Evolutionary conservation across 1,284 basidiomycete genomes (phyloP).

Genomic region (Malassezia japonica): DNA sequence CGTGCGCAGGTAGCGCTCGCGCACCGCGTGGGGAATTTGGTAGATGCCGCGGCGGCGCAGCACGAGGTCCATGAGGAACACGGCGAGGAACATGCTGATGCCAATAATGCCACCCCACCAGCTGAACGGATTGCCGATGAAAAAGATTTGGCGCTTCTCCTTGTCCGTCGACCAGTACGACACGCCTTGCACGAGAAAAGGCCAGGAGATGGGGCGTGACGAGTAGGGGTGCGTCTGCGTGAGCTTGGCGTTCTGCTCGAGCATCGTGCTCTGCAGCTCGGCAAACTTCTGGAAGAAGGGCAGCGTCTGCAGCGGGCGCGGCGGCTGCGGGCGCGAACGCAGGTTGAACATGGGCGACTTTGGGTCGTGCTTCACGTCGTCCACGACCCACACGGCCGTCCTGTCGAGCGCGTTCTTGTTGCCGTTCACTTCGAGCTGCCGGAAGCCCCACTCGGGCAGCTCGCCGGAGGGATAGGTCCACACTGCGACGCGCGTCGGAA

Average conservation of each 20-base stretch:
- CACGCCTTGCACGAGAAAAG: slow-evolving; percentile 86
- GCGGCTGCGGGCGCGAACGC: slow-evolving; percentile 37
- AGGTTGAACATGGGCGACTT: slow-evolving; percentile 30
- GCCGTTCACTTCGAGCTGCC: slow-evolving; percentile 95
- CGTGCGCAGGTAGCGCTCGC: slow-evolving; percentile 83
- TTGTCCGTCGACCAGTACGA: slow-evolving; percentile 87
- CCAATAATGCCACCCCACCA: slow-evolving; percentile 89
- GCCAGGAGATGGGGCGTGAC: slow-evolving; percentile 89
- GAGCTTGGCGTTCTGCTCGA: slow-evolving; percentile 92
- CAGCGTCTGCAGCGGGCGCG: slow-evolving; percentile 67
- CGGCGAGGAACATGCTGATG: slow-evolving; percentile 76
- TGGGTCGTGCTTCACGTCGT: slow-evolving; percentile 63
- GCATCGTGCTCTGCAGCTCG: slow-evolving; percentile 87
- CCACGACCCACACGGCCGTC: slow-evolving; percentile 75
- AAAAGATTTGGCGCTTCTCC: slow-evolving; percentile 81
- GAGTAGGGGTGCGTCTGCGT: slow-evolving; percentile 94
- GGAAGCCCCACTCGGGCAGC: slow-evolving; percentile 90
- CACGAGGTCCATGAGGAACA: slow-evolving; percentile 76
- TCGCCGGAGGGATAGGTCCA: slow-evolving; percentile 73
- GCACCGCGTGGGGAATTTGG: slow-evolving; percentile 68
- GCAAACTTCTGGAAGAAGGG: slow-evolving; percentile 90
- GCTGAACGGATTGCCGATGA: slow-evolving; percentile 83
- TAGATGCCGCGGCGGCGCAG: slow-evolving; percentile 73
- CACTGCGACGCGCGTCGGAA: slow-evolving; percentile 78
- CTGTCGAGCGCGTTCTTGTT: slow-evolving; percentile 83